Conservation (phyloP, 345 rosid species). For the Conringia planisiliqua region DNA sequence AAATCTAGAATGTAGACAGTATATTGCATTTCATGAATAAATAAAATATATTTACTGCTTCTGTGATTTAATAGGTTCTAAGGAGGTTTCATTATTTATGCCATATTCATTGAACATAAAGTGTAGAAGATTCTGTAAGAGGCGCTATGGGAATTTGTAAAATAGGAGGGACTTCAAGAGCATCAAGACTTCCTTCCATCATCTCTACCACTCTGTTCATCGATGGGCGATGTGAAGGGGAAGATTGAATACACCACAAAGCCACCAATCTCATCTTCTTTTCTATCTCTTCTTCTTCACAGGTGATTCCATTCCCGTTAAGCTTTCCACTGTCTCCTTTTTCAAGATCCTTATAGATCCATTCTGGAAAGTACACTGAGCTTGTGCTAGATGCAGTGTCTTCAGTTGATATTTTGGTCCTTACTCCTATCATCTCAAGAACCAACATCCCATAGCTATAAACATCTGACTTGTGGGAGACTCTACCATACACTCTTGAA, state of each 20-base stretch:
- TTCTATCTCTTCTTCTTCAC: constrained; percentile 9
- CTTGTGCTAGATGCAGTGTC: constrained; percentile 12
- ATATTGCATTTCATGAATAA: not conserved
- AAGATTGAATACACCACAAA: constrained; percentile 38
- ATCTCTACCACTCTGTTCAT: constrained; percentile 34
- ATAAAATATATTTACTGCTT: not conserved
- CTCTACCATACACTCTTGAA: constrained; percentile 33
- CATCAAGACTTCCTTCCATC: constrained; percentile 33
- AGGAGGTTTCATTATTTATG: not conserved
- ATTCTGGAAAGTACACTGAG: constrained; percentile 36
- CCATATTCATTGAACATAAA: not conserved
- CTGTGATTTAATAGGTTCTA: not conserved
- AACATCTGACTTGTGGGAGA: constrained; percentile 45
- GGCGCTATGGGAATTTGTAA: not conserved
- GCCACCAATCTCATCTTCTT: constrained; percentile 34
- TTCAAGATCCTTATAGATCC: constrained; percentile 36
- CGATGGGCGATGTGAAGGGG: constrained; percentile 28
- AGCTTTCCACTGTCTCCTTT: not conserved
- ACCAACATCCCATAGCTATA: constrained; percentile 54
- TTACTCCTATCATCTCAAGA: constrained; percentile 41
- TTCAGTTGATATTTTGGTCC: not conserved
- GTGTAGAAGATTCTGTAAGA: constrained; percentile 11
- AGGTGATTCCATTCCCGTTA: not conserved
- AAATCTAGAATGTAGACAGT: constrained; percentile 4
- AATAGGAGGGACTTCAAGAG: constrained; percentile 23